Conservation (phyloP, 768 basidiomycete genomes). For the Xerocomus spinulosus region DNA sequence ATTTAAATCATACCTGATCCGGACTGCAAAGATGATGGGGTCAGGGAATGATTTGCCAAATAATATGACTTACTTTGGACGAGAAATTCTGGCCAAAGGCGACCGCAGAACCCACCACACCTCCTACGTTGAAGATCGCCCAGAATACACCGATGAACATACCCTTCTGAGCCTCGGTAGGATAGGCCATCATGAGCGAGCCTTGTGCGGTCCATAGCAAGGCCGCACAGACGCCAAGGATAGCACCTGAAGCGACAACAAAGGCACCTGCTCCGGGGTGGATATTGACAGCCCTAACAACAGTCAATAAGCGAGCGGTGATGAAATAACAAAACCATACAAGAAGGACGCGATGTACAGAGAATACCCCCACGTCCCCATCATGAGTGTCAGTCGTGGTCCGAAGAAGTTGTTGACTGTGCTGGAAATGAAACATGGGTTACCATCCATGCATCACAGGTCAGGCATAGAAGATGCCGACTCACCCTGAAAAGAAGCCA, state of each 20-base stretch:
- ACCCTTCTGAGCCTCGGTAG: slow-evolving; percentile 54
- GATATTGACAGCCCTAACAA: slow-evolving; percentile 40
- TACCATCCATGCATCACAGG: background rate
- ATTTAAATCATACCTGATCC: slow-evolving; percentile 28
- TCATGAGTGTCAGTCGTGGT: slow-evolving; percentile 42
- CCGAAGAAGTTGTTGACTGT: slow-evolving; percentile 73
- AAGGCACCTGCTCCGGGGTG: slow-evolving; percentile 41
- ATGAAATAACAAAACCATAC: slow-evolving; percentile 25
- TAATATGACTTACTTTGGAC: slow-evolving; percentile 41
- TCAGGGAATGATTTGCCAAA: background rate
- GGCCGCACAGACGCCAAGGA: slow-evolving; percentile 49
- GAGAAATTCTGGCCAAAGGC: slow-evolving; percentile 69
- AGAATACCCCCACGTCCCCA: slow-evolving; percentile 51
- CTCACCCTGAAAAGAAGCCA: slow-evolving; percentile 69
- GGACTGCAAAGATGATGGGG: slow-evolving; percentile 11
- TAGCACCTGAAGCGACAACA: slow-evolving; percentile 44
- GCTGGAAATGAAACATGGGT: slow-evolving; percentile 30
- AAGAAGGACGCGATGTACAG: slow-evolving; percentile 46
- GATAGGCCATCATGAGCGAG: slow-evolving; percentile 52
- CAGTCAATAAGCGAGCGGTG: background rate
- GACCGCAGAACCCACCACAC: slow-evolving; percentile 73
- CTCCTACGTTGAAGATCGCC: slow-evolving; percentile 77
- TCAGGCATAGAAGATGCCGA: background rate
- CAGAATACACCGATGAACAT: slow-evolving; percentile 49
- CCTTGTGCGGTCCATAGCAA: slow-evolving; percentile 54